phyloP scores from a whole-genome alignment of 2,329 filamentous ascomycete species.

The Knufia fluminis region DNA sequence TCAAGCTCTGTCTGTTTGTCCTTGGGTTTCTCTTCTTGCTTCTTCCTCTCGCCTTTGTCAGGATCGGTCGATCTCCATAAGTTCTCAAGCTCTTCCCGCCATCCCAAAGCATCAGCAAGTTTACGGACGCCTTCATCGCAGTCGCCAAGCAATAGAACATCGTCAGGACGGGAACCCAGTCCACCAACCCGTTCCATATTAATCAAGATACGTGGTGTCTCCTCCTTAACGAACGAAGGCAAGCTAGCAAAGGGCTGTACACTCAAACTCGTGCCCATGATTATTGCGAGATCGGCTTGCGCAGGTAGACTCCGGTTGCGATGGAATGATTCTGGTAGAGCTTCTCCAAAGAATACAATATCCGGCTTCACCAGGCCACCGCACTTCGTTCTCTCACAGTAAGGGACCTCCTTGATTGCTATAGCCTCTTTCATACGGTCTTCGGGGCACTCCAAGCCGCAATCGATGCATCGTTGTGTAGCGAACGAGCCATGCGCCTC shows the following conservation, averaged over 20 bases:
- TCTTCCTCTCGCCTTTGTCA: constrained; percentile 45
- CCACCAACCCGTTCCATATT: constrained; percentile 77
- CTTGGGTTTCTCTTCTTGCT: constrained; percentile 29
- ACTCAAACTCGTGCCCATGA: constrained; percentile 79
- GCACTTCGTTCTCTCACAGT: constrained; percentile 55
- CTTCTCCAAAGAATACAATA: constrained; percentile 88
- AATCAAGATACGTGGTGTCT: constrained; percentile 69
- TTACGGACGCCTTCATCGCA: constrained; percentile 74
- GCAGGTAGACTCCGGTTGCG: constrained; percentile 45
- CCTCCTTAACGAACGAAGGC: constrained; percentile 53
- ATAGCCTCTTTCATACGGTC: constrained; percentile 66
- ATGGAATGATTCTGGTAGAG: constrained; percentile 58
- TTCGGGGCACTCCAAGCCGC: constrained; percentile 61
- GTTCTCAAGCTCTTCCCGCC: constrained; percentile 71
- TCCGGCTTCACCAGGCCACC: constrained; percentile 81
- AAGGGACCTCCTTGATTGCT: constrained; percentile 57
- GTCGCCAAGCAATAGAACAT: constrained; percentile 72
- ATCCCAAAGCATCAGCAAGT: constrained; percentile 72
- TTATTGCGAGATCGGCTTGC: constrained; percentile 65
- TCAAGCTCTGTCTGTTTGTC: constrained; percentile 48
- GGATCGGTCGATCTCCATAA: constrained; percentile 64
- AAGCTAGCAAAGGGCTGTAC: constrained; percentile 86
- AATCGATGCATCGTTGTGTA: constrained; percentile 83
- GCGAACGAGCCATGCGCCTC: constrained; percentile 96
- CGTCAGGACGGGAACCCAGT: constrained; percentile 67